Base-by-base conservation (phyloP, 2,329 filamentous ascomycete genomes). In the Pseudogymnoascus sp. region DNA sequence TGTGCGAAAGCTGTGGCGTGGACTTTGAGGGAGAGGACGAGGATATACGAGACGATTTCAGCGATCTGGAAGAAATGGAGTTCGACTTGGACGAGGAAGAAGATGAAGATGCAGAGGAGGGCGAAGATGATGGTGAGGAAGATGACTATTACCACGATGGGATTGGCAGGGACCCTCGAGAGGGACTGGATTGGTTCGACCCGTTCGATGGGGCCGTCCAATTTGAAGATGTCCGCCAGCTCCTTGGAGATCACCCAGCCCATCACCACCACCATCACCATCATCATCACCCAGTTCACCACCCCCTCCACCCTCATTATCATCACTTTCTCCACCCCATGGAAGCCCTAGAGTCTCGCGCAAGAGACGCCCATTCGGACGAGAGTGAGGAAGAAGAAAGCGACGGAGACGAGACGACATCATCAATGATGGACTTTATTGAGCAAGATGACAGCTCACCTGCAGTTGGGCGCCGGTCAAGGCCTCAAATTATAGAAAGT, bases 1-100 rank as follows among this genome's bases (percentile, higher is more conserved):
- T 66, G 3, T 89, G 85, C 65, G 63, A 68, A 19, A 73, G 76
- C 18, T 88, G 85, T 61, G 77, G 79, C 57, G 81, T 79, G 58
- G 75, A 77, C 57, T 73, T 77, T 19, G 77, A 79, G 70, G 59
- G 71, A 71, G 61, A 71, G 66, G 21, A 73, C 67, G 66, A 72
- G 67, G 48, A 67, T 71, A 71, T 72, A 66, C 70, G 74, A 67
- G 71, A 69, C 1, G 73, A 72, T 59, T 76, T 75, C 65, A 78
- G 73, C 60, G 76, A 76, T 59, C 73, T 74, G 63, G 77, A 73
- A 59, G 75, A 75, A 34, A 59, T 67, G 41, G 71, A 72, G 23
- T 70, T 67, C 38, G 71, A 67, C 1, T 70, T 71, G 60, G 69
- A 65, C 33, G 70, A 70, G 10, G 62, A 68, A 38, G 68, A 67